Percentiles rank a stretch among this genome's conserved stretches.
phyloP scores from a whole-genome alignment of 768 basidiomycete species.

The Collybia sordida region DNA sequence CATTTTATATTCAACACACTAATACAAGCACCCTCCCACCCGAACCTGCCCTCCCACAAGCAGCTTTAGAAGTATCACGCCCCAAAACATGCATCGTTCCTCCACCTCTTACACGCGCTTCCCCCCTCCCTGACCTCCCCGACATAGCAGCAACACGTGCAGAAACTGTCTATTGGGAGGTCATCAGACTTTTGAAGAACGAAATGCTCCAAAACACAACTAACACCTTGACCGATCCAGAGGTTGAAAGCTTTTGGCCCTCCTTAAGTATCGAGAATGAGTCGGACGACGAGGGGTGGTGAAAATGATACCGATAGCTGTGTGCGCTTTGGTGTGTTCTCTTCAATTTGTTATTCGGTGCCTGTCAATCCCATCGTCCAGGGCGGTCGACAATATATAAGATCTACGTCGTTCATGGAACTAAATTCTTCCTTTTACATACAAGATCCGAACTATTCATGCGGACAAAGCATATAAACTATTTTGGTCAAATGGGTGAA shows the following conservation, averaged over 20 bases:
- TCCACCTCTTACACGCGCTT: conserved; percentile 28
- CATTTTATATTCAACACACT: conserved; percentile 54
- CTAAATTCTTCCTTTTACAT: neutral
- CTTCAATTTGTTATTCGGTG: too few relatives aligned
- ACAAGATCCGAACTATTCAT: too few relatives aligned
- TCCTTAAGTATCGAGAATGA: conserved; percentile 11
- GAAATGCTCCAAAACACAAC: conserved; percentile 1
- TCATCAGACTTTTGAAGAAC: conserved; percentile 26
- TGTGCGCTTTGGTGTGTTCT: neutral
- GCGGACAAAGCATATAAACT: too few relatives aligned
- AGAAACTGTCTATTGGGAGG: conserved; percentile 56
- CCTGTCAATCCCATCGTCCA: too few relatives aligned
- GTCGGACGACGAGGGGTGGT: conserved; percentile 11
- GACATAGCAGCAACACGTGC: conserved; percentile 60
- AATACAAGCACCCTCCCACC: neutral
- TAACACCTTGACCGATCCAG: neutral
- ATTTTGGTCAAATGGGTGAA: too few relatives aligned
- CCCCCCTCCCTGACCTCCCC: conserved; percentile 47
- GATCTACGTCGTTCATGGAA: neutral
- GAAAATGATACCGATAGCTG: neutral
- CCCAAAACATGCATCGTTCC: conserved; percentile 15
- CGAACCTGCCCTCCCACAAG: conserved; percentile 2
- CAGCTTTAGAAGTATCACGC: conserved; percentile 2
- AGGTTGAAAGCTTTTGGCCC: conserved; percentile 19
- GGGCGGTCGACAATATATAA: neutral